phyloP scores from a whole-genome alignment of 305 asterid genomes.

The Rubia tinctorum region DNA sequence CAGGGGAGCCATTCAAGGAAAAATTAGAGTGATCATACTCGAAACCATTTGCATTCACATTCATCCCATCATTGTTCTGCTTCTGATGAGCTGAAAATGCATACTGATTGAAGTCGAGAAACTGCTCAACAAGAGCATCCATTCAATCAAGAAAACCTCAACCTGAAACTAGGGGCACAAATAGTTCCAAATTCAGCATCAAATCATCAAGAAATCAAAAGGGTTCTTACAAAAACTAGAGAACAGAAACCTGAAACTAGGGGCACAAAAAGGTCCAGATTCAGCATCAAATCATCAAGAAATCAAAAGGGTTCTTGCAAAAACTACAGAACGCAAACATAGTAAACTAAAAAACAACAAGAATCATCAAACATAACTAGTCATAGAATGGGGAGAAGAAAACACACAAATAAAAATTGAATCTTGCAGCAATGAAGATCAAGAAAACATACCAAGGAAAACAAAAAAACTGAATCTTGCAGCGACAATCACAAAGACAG shows the following conservation, averaged over 20 bases:
- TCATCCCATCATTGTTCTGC: not conserved
- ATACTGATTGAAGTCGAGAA: too few species aligned
- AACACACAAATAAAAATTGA: not conserved
- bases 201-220: not conserved
- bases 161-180: not conserved
- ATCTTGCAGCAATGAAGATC: not conserved
- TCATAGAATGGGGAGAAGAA: not conserved
- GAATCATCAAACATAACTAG: not conserved
- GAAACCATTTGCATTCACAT: not conserved
- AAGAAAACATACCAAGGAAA: not conserved
- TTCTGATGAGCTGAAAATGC: slow-evolving; percentile 8
- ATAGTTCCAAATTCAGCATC: not conserved
- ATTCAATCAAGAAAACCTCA: not conserved
- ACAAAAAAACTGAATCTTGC: slow-evolving; percentile 7
- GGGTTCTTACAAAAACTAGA: not conserved
- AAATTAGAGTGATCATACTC: slow-evolving; percentile 1
- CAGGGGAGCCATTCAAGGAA: slow-evolving; percentile 7
- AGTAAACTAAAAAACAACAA: not conserved
- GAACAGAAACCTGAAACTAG: too few species aligned
- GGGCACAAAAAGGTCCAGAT: too few species aligned
- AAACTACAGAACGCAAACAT: not conserved
- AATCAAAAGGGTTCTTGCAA: not conserved
- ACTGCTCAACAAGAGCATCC: slow-evolving; percentile 16
- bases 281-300: not conserved
- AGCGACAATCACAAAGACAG: not conserved